A percentile compares a stretch with the other conserved stretches of the same genome.
Evolutionary conservation across 371 early-diverging fungal species (phyloP).

Genomic region (Parasitella parasitica): DNA sequence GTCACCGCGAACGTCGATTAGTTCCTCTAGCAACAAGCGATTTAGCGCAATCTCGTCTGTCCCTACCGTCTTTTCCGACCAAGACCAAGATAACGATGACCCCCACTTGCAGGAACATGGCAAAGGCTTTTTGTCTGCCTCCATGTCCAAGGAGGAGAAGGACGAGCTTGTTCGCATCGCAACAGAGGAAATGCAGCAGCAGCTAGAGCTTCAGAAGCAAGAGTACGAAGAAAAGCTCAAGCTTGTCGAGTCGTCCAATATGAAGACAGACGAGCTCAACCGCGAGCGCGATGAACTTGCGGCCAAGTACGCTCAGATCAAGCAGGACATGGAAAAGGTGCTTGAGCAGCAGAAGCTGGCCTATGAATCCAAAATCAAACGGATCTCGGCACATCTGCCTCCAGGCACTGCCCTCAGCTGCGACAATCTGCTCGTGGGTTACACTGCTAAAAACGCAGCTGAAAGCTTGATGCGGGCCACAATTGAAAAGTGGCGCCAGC

Average conservation of each 20-base stretch:
- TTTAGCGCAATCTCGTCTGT: slow-evolving; percentile 12
- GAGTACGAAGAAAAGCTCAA: slow-evolving; percentile 55
- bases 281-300: slow-evolving; percentile 22
- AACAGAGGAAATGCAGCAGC: slow-evolving; percentile 49
- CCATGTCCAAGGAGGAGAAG: slow-evolving; percentile 18
- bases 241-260: slow-evolving; percentile 23
- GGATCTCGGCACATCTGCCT: slow-evolving; percentile 43
- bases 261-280: slow-evolving; percentile 10
- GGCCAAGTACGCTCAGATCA: slow-evolving; percentile 35
- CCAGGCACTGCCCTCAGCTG: slow-evolving; percentile 26
- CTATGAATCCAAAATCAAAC: slow-evolving; percentile 54
- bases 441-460: slow-evolving; percentile 44
- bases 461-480: slow-evolving; percentile 28
- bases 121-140: not conserved
- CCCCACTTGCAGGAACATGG: not conserved
- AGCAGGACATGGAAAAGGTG: slow-evolving; percentile 51
- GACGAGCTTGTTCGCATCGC: slow-evolving; percentile 15
- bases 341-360: slow-evolving; percentile 51
- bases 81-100: slow-evolving; percentile 1
- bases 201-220: slow-evolving; percentile 47
- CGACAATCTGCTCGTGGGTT: slow-evolving; percentile 32
- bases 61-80: slow-evolving; percentile 9
- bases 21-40: slow-evolving; percentile 17
- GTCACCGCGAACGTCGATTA: slow-evolving; percentile 25
- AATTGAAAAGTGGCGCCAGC: slow-evolving; percentile 55